phyloP scores from a whole-genome alignment of 2,329 filamentous ascomycete genomes.

The Beauveria sp. region DNA sequence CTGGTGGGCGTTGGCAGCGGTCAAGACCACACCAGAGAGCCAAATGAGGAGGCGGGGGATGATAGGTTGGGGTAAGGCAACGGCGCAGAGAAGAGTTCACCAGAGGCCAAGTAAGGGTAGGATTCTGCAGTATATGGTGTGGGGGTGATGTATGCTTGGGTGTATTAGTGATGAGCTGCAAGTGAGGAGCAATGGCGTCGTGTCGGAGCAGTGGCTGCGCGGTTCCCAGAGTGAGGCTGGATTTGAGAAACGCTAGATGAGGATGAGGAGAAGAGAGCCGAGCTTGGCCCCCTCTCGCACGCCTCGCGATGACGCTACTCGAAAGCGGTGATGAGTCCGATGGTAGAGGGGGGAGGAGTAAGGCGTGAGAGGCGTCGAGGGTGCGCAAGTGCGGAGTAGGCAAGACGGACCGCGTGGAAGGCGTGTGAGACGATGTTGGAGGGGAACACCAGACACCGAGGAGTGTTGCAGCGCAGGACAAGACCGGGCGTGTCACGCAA shows the following conservation, averaged over 20 bases:
- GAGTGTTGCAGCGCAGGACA: not conserved
- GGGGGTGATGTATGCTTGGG: not conserved
- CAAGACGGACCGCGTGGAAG: not conserved
- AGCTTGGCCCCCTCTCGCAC: constrained; percentile 6
- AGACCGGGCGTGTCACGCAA: constrained; percentile 3
- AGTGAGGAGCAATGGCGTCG: constrained; percentile 4
- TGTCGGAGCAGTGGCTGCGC: not conserved
- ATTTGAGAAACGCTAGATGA: constrained; percentile 8
- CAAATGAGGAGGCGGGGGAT: not conserved
- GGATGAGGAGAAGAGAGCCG: constrained; percentile 4
- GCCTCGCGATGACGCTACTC: constrained; percentile 1
- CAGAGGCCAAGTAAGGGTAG: not conserved
- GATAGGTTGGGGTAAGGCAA: constrained; percentile 5
- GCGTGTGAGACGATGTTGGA: not conserved
- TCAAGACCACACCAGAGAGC: constrained; percentile 1
- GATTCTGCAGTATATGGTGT: constrained; percentile 1
- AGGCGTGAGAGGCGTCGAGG: constrained; percentile 2
- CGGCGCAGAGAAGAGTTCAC: not conserved
- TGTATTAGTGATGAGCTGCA: constrained; percentile 8
- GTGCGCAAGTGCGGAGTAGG: constrained; percentile 5
- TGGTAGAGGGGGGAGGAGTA: not conserved
- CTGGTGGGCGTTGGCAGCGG: constrained; percentile 6
- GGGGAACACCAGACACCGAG: not conserved
- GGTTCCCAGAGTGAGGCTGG: not conserved
- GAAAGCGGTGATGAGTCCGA: constrained; percentile 9